phyloP scores from a whole-genome alignment of 106 monocot species.

The Phalaenopsis equestris region DNA sequence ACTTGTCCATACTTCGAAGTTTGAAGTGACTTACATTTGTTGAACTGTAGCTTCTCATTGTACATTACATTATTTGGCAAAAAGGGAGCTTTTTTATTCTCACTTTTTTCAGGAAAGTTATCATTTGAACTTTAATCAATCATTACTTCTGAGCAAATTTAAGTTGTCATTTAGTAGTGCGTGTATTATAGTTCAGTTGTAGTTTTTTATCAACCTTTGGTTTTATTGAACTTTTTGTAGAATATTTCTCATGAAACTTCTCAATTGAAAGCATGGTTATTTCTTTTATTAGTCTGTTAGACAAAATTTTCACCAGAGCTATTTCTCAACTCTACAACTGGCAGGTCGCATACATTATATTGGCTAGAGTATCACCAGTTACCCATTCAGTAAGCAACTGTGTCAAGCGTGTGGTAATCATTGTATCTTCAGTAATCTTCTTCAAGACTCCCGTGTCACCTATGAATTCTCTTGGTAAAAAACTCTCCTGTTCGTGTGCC shows the following conservation, averaged over 20 bases:
- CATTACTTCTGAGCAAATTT: neutral
- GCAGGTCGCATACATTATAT: conserved; percentile 80
- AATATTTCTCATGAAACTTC: neutral
- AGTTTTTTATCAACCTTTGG: neutral
- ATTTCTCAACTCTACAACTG: neutral
- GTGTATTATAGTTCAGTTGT: neutral
- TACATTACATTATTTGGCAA: neutral
- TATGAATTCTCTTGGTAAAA: conserved; percentile 71
- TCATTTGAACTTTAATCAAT: neutral
- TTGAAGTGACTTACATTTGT: neutral
- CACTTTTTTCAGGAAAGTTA: neutral
- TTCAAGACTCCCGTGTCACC: conserved; percentile 80
- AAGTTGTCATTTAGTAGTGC: neutral
- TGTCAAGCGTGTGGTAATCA: conserved; percentile 84
- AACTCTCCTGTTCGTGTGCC: neutral
- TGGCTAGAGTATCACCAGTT: conserved; percentile 70
- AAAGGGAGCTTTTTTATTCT: too few species aligned
- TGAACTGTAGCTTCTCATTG: neutral
- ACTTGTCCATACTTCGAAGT: neutral
- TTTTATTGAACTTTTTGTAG: neutral
- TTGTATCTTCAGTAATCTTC: conserved; percentile 76
- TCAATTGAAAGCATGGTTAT: neutral
- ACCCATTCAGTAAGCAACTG: conserved; percentile 87
- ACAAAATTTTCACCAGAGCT: neutral
- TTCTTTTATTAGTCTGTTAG: neutral